Percentiles rank a stretch among this genome's conserved stretches.
Evolutionary conservation across 2,329 filamentous ascomycete species (phyloP).

Genomic region (Calcarisporium arbuscula): DNA sequence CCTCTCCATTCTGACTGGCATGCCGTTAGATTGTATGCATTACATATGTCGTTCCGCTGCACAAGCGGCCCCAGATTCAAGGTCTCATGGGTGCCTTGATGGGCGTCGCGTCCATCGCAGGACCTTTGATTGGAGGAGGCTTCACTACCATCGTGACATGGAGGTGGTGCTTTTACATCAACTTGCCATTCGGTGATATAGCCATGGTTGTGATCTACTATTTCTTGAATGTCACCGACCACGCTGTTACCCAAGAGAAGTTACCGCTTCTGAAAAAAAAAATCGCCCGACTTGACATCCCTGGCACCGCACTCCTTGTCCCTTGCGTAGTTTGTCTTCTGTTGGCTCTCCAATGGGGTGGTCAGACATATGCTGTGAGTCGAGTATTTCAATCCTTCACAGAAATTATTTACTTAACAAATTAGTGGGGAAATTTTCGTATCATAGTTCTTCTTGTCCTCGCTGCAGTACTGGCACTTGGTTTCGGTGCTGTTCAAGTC

Average conservation of each 20-base stretch:
- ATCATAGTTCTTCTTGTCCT: conserved; percentile 9
- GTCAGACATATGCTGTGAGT: conserved; percentile 22
- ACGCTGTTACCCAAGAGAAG: neutral
- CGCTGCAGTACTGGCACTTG: neutral
- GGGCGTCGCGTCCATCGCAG: conserved; percentile 16
- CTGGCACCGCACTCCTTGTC: conserved; percentile 13
- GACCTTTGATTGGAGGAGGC: conserved; percentile 18
- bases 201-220: conserved; percentile 15
- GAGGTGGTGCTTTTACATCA: conserved; percentile 25
- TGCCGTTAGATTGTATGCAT: no score
- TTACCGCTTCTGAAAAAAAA: no score
- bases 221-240: conserved; percentile 26
- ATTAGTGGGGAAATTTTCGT: conserved; percentile 9
- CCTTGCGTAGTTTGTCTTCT: conserved; percentile 35
- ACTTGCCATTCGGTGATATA: conserved; percentile 19
- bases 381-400: no score
- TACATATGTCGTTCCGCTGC: conserved; percentile 24
- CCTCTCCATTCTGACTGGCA: conserved; percentile 11
- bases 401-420: no score
- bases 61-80: conserved; percentile 15
- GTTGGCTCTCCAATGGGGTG: conserved; percentile 41
- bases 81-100: conserved; percentile 16
- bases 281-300: conserved; percentile 10
- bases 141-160: conserved; percentile 18
- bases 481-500: conserved; percentile 21